A percentile compares a stretch with the other conserved stretches of the same genome.
These are phyloP conservation scores for Graphium sp. DNA, from an alignment of 2,329 filamentous ascomycete genomes.

Conservation along the genomic window DNA sequence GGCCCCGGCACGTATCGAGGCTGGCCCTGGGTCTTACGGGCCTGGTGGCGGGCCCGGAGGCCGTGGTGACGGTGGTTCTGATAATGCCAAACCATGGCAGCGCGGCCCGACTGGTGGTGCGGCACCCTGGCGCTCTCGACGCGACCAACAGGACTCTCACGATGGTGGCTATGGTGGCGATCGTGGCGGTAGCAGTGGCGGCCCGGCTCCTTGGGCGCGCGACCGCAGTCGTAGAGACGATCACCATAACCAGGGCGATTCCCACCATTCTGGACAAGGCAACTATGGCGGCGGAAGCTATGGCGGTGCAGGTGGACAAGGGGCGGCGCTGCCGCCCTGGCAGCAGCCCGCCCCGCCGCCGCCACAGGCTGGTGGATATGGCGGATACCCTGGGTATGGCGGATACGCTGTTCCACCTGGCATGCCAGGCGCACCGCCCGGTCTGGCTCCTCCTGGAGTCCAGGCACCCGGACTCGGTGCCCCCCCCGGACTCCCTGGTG, in stretches of 20 bases:
- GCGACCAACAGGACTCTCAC: slow-evolving; percentile 29
- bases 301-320: slow-evolving; percentile 11
- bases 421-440: slow-evolving; percentile 22
- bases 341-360: slow-evolving; percentile 35
- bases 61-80: slow-evolving; percentile 24
- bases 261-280: slow-evolving; percentile 10
- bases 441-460: slow-evolving; percentile 18
- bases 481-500: slow-evolving; percentile 35
- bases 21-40: slow-evolving; percentile 51
- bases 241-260: slow-evolving; percentile 11
- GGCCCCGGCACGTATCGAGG: slow-evolving; percentile 71
- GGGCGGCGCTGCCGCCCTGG: slow-evolving; percentile 33
- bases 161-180: slow-evolving; percentile 22
- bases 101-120: slow-evolving; percentile 68
- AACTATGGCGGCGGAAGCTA: slow-evolving; percentile 9
- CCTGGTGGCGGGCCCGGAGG: slow-evolving; percentile 25
- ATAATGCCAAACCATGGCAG: slow-evolving; percentile 70
- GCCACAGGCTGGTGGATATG: slow-evolving; percentile 41
- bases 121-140: slow-evolving; percentile 58
- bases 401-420: slow-evolving; percentile 37
- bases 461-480: slow-evolving; percentile 29
- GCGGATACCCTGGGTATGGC: slow-evolving; percentile 27
- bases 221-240: slow-evolving; percentile 23
- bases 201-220: slow-evolving; percentile 43
- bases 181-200: slow-evolving; percentile 22